Evolutionary conservation across 495 filamentous ascomycete genomes (phyloP), one percentile per base, ranked within the genome.

Genomic region (Aspergillus homomorphus): DNA sequence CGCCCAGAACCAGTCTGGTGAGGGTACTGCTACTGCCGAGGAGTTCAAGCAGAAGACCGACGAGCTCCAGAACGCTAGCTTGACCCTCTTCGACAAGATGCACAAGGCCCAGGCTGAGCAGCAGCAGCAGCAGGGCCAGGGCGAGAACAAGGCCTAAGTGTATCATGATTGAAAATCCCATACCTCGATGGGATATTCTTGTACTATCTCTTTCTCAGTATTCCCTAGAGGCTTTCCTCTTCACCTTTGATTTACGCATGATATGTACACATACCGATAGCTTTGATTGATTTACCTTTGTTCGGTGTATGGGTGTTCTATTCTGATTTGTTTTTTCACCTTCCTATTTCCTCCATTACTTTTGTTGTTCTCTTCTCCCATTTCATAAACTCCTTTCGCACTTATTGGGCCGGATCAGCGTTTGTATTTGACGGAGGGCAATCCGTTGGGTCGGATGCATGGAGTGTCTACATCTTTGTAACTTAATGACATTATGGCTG

Each of bases 41-140:
- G 89, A 96, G 73, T 82, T 98, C 70, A 98, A 98, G 87, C 86
- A 89, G 80, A 96, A 98, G 89, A 93, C 88, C 60, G 95, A 98
- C 61, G 94, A 97, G 77, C 86, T 98, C 66, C 95, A 98, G 79
- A 90, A 86, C 69, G 91, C 94, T 58, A 92, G 89, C 78, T 82
- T 98, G 79, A 96, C 88, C 74, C 85, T 98, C 63, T 98, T 98
- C 77, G 94, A 98, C 82, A 96, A 98, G 88, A 96, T 98, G 91
- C 94, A 98, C 87, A 95, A 95, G 83, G 91, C 95, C 51, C 85
- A 90, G 62, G 66, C 74, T 62, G 90, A 92, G 81, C 82, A 89
- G 74, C 83, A 73, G 76, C 84, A 74, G 71, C 78, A 78, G 72
- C 67, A 73, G 57, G 38, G 69, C 64, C 68, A 76, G 74, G 86